Evolutionary conservation across 495 filamentous ascomycete genomes (phyloP).

Genomic region (Parachaetomium inaequale): DNA sequence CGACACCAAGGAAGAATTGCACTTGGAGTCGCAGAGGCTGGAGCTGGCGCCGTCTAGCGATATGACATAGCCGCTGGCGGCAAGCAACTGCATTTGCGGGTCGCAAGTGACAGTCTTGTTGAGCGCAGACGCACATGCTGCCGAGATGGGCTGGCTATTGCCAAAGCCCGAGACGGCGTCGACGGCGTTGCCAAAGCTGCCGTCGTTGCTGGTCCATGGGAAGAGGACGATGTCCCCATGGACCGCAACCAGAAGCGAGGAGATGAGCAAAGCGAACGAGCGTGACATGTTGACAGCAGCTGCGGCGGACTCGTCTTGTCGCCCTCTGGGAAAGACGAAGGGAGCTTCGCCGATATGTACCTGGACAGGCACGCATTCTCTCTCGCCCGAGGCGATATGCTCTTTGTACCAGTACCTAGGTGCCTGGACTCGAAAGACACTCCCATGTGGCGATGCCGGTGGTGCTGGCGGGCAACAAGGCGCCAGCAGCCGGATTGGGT

Average conservation of each 20-base stretch:
- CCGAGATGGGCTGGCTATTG: constrained; percentile 6
- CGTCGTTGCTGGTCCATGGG: constrained; percentile 3
- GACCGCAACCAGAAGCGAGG: not conserved
- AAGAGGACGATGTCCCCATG: constrained; percentile 3
- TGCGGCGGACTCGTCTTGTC: not conserved
- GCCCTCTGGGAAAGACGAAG: not conserved
- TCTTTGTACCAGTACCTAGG: not conserved
- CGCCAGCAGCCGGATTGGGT: no score
- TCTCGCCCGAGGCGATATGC: no score
- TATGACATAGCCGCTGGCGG: not conserved
- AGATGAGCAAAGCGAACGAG: not conserved
- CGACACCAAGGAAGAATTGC: not conserved
- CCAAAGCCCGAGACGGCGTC: not conserved
- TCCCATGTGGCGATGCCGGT: no score
- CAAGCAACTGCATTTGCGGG: constrained; percentile 6
- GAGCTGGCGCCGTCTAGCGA: not conserved
- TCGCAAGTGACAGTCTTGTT: constrained; percentile 1
- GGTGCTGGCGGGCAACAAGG: no score
- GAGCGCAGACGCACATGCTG: not conserved
- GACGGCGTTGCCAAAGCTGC: constrained; percentile 8
- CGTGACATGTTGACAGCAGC: not conserved
- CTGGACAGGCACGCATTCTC: not conserved
- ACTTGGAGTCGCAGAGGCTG: not conserved
- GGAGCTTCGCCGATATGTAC: not conserved
- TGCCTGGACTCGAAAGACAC: not conserved